Evolutionary conservation across 2,329 filamentous ascomycete species (phyloP).

Genomic region (Neophaeococcomyces aloes): DNA sequence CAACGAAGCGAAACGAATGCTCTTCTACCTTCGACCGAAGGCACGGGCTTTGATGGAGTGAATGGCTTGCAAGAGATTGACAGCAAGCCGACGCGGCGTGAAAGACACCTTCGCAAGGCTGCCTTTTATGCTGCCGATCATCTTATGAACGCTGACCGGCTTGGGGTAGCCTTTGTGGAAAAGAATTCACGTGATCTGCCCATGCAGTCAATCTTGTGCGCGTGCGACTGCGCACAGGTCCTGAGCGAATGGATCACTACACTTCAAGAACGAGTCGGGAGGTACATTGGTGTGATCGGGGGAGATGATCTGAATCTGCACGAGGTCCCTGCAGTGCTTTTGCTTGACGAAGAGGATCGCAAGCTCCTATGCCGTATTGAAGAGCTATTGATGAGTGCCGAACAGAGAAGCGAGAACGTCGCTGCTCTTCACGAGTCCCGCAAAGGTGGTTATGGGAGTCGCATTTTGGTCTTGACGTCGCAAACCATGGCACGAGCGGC

Average conservation of each 20-base stretch:
- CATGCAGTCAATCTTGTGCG: constrained; percentile 81
- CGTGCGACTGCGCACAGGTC: constrained; percentile 88
- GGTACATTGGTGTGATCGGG: constrained; percentile 76
- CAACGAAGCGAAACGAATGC: background rate
- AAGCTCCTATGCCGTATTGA: constrained; percentile 75
- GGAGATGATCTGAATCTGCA: constrained; percentile 67
- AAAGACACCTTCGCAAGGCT: constrained; percentile 84
- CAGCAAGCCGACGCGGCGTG: constrained; percentile 53
- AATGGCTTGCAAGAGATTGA: background rate
- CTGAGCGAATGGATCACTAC: constrained; percentile 90
- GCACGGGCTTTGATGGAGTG: background rate
- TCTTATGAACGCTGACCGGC: constrained; percentile 73
- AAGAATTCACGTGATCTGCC: constrained; percentile 75
- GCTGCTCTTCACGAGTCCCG: constrained; percentile 22
- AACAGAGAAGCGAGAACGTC: constrained; percentile 50
- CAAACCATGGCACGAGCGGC: constrained; percentile 80
- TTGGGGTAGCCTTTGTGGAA: constrained; percentile 76
- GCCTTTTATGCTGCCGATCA: constrained; percentile 92
- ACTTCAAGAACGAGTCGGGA: constrained; percentile 85
- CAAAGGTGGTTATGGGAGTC: constrained; percentile 70
- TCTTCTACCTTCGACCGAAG: background rate
- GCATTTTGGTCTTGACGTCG: constrained; percentile 72
- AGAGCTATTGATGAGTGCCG: constrained; percentile 64
- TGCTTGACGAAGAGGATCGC: constrained; percentile 83
- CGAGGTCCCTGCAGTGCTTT: constrained; percentile 76